These are phyloP conservation scores for Penicillium desertorum DNA, from an alignment of 495 filamentous ascomycete species.

Conservation along the genomic window DNA sequence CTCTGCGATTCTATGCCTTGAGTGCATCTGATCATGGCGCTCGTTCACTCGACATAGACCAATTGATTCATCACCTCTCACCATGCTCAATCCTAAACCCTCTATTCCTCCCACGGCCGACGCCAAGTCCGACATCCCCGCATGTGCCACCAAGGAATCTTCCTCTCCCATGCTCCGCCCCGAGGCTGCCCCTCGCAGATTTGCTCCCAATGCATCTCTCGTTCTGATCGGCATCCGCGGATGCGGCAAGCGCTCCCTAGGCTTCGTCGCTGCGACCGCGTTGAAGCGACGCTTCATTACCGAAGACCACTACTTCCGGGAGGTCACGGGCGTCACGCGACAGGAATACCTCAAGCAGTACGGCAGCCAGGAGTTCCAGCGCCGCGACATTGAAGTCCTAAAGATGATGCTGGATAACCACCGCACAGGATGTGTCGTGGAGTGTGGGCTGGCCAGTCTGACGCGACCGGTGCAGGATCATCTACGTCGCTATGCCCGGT, in stretches of 20 bases:
- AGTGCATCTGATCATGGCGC: constrained; percentile 8
- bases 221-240: constrained; percentile 76
- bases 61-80: constrained; percentile 1
- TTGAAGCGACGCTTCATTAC: constrained; percentile 73
- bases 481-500: constrained; percentile 56
- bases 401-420: constrained; percentile 65
- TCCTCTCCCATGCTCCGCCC: constrained; percentile 25
- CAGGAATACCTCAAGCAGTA: constrained; percentile 61
- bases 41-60: constrained; percentile 7
- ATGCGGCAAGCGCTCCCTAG: constrained; percentile 74
- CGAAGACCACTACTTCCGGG: constrained; percentile 72
- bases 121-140: not conserved
- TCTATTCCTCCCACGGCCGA: not conserved
- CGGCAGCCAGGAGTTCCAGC: constrained; percentile 65
- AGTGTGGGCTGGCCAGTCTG: constrained; percentile 63
- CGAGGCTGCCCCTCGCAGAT: constrained; percentile 53
- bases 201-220: constrained; percentile 66
- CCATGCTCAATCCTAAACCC: constrained; percentile 1
- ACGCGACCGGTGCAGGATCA: constrained; percentile 57
- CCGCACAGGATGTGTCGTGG: constrained; percentile 66
- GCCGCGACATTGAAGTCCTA: constrained; percentile 64
- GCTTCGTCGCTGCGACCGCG: constrained; percentile 74
- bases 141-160: constrained; percentile 5
- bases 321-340: constrained; percentile 63
- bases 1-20: not conserved